Evolutionary conservation across 352 stramenopile genomes (phyloP).

Genomic region (Blastocystis hominis): DNA sequence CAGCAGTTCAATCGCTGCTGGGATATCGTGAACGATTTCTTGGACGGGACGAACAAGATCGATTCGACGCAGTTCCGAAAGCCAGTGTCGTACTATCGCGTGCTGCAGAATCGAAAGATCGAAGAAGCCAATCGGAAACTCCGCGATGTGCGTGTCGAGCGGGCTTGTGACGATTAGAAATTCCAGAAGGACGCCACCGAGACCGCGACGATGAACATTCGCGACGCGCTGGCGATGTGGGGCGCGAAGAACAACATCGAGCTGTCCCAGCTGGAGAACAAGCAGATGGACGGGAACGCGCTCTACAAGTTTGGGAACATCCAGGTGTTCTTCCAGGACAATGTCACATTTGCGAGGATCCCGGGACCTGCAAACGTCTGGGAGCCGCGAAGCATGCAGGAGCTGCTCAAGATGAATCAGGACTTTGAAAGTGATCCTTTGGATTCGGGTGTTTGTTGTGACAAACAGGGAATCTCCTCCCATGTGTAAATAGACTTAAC

Average conservation of each 20-base stretch:
- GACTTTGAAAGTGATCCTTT: background rate
- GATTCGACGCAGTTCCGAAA: constrained; percentile 66
- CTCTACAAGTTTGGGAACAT: constrained; percentile 4
- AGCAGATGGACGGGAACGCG: constrained; percentile 14
- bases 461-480: background rate
- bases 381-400: constrained; percentile 34
- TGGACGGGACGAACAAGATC: background rate
- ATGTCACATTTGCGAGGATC: constrained; percentile 68
- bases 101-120: constrained; percentile 65
- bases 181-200: background rate
- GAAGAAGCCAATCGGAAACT: background rate
- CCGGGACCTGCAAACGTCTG: background rate
- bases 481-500: constrained; percentile 63
- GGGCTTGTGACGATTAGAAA: constrained; percentile 58
- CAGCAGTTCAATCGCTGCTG: constrained; percentile 72
- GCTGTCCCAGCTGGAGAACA: background rate
- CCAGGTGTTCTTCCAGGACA: constrained; percentile 16
- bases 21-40: constrained; percentile 65
- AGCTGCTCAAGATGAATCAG: constrained; percentile 4
- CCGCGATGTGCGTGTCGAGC: background rate
- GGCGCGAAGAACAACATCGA: constrained; percentile 68
- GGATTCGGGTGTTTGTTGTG: constrained; percentile 14
- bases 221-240: constrained; percentile 73
- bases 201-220: constrained; percentile 64
- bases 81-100: constrained; percentile 70